phyloP scores from a whole-genome alignment of 352 stramenopile genomes.

The Pythium biforme region DNA sequence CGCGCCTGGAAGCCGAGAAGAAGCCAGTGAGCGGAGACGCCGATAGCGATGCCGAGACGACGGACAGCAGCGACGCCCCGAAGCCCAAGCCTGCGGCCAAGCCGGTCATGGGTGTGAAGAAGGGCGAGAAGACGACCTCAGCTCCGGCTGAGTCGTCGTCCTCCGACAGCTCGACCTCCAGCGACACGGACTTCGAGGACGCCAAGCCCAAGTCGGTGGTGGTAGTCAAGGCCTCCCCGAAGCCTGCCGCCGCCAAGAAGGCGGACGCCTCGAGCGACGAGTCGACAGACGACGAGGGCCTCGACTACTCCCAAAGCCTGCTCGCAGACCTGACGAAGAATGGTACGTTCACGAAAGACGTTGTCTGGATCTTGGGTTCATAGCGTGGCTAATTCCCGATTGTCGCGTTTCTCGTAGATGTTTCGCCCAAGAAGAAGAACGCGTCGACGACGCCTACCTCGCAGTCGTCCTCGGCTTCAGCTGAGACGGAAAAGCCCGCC shows the following conservation, averaged over 20 bases:
- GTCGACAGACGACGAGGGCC: slow-evolving; percentile 59
- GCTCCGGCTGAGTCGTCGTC: slow-evolving; percentile 20
- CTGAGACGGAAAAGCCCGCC: slow-evolving; percentile 19
- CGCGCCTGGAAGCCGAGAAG: slow-evolving; percentile 38
- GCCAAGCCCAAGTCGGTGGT: slow-evolving; percentile 4
- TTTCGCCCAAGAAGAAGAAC: slow-evolving; percentile 8
- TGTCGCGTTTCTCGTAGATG: slow-evolving; percentile 5
- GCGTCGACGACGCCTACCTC: background rate
- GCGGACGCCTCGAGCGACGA: slow-evolving; percentile 30
- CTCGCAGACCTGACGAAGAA: slow-evolving; percentile 68
- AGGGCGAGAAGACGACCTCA: slow-evolving; percentile 12
- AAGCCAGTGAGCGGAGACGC: slow-evolving; percentile 15
- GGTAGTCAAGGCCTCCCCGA: background rate
- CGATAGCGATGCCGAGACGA: slow-evolving; percentile 15
- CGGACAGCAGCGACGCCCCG: slow-evolving; percentile 12
- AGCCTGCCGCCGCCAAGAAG: slow-evolving; percentile 20
- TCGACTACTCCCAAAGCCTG: slow-evolving; percentile 77
- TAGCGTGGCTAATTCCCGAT: background rate
- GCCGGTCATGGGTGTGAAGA: slow-evolving; percentile 3
- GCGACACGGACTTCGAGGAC: slow-evolving; percentile 44
- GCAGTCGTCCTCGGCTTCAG: slow-evolving; percentile 10
- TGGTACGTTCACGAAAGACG: slow-evolving; percentile 40
- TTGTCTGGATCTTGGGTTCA: background rate
- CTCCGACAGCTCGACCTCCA: slow-evolving; percentile 27
- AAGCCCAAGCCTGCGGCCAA: slow-evolving; percentile 7